Percentiles rank a stretch among this genome's conserved stretches.
Conservation (phyloP, 495 filamentous ascomycete species). For the Tuber calosporum region DNA sequence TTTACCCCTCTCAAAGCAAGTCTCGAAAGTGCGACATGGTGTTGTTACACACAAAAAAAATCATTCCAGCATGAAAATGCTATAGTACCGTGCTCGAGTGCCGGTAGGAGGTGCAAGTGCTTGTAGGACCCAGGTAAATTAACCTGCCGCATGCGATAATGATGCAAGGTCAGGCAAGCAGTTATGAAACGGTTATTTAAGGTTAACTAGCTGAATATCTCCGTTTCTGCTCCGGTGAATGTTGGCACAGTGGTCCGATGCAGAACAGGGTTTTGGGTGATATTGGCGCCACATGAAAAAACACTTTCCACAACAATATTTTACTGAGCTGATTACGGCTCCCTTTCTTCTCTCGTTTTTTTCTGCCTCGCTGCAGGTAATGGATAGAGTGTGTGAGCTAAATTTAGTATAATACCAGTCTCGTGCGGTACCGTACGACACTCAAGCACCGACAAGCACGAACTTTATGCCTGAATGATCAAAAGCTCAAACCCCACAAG, state of each 20-base stretch:
- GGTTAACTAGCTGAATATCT: too few relatives aligned
- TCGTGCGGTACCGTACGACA: neutral
- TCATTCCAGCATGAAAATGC: neutral
- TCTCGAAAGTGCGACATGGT: neutral
- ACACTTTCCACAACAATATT: neutral
- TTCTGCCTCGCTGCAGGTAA: neutral
- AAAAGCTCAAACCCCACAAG: neutral
- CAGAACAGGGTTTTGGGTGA: neutral
- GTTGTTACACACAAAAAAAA: neutral
- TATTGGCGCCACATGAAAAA: neutral
- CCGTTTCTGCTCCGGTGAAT: too few relatives aligned
- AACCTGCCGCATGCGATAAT: neutral
- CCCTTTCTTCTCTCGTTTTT: neutral
- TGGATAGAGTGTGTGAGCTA: neutral
- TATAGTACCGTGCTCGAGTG: too few relatives aligned
- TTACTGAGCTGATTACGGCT: neutral
- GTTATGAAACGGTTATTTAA: too few relatives aligned
- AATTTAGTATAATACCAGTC: too few relatives aligned
- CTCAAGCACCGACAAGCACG: neutral
- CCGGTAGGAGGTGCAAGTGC: too few relatives aligned
- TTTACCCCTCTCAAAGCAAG: neutral
- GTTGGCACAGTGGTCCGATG: neutral
- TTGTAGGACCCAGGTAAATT: too few relatives aligned
- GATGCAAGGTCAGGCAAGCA: too few relatives aligned
- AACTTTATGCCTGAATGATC: neutral